Percentiles rank a stretch among this genome's conserved stretches.
Conservation (phyloP, 345 rosid species). For the Rhodomyrtus tomentosa region DNA sequence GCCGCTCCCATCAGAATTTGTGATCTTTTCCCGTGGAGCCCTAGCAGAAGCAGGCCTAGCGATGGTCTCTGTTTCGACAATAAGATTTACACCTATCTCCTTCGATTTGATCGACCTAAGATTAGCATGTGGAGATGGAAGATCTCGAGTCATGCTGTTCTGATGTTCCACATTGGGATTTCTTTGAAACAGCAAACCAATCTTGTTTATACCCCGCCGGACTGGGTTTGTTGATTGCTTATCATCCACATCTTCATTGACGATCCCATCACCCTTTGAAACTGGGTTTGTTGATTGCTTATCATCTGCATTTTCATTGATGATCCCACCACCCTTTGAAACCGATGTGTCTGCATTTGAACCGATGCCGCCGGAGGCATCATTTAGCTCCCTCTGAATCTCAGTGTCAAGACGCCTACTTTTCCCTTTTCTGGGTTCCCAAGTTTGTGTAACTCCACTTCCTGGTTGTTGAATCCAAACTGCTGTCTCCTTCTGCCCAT, state of each 20-base stretch:
- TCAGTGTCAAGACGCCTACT: conserved; percentile 32
- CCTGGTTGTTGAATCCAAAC: conserved; percentile 91
- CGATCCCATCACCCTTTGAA: not conserved
- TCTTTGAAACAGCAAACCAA: conserved; percentile 44
- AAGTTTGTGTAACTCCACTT: conserved; percentile 55
- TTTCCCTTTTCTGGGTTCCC: conserved; percentile 89
- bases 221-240: conserved; percentile 17
- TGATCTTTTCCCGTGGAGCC: conserved; percentile 15
- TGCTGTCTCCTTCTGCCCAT: conserved; percentile 66
- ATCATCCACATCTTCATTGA: conserved; percentile 36
- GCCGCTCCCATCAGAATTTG: conserved; percentile 24
- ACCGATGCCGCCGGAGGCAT: conserved; percentile 10
- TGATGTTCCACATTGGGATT: conserved; percentile 3
- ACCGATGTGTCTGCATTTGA: not conserved
- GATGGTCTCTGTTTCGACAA: conserved; percentile 29
- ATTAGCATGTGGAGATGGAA: conserved; percentile 40
- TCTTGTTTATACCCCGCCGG: conserved; percentile 36
- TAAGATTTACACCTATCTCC: conserved; percentile 30
- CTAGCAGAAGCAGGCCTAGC: conserved; percentile 13
- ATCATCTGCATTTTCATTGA: conserved; percentile 36
- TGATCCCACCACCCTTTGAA: conserved; percentile 1
- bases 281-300: conserved; percentile 19
- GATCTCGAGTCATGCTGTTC: conserved; percentile 10
- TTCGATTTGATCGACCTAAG: conserved; percentile 38
- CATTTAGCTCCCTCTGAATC: conserved; percentile 22